Conservation (phyloP, 148 eudicot genomes). For the Cornus controversa region DNA sequence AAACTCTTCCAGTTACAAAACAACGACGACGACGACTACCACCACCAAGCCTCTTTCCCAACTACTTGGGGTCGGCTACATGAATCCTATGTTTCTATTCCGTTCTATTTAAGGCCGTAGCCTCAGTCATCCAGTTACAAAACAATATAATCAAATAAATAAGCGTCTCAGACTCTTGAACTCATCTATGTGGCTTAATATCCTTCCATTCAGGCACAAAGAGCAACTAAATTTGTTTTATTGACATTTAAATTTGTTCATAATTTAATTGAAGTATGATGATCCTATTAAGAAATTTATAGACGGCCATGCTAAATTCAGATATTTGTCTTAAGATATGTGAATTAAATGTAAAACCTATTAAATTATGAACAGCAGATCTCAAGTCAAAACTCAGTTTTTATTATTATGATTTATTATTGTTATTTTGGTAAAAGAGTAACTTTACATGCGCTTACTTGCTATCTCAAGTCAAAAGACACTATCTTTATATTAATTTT, state of each 20-base stretch:
- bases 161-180: background rate
- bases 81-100: no score
- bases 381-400: background rate
- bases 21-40: no score
- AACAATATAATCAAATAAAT: background rate
- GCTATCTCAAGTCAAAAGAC: no score
- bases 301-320: background rate
- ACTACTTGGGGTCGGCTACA: no score
- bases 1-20: background rate
- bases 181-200: background rate
- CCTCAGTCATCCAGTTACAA: background rate
- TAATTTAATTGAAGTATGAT: background rate
- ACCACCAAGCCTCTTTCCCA: no score
- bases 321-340: background rate
- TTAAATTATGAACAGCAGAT: background rate
- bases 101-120: no score
- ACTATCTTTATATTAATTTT: no score
- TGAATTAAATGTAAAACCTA: background rate
- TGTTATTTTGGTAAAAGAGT: no score
- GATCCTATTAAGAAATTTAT: background rate
- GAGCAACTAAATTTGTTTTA: no score
- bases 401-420: background rate
- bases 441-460: no score
- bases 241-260: background rate
- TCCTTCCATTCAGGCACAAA: background rate